A percentile compares a stretch with the other conserved stretches of the same genome.
Evolutionary conservation across 805 yeast genomes (phyloP).

Genomic region (Zygotorulaspora danielsina): DNA sequence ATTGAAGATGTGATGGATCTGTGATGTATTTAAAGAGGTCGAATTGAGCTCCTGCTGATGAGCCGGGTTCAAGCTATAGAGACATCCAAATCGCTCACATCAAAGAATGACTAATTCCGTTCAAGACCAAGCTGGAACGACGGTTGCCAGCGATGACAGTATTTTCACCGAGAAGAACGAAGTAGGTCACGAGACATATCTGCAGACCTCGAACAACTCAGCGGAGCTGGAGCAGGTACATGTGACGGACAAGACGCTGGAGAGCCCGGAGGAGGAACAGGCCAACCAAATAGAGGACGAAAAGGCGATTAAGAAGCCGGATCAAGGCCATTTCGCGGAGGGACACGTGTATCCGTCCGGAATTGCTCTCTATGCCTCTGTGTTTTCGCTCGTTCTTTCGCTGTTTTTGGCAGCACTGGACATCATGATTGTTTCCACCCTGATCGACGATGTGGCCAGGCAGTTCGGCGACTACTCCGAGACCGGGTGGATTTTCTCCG

Average conservation of each 20-base stretch:
- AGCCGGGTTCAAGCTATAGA: no score
- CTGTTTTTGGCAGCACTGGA: constrained; percentile 46
- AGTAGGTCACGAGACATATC: not conserved
- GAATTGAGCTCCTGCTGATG: no score
- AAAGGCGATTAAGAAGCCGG: no score
- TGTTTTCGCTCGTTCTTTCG: constrained; percentile 21
- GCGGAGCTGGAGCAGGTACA: constrained; percentile 1
- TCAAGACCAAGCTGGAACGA: not conserved
- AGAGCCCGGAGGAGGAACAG: no score
- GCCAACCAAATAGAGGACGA: no score
- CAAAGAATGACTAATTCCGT: no score
- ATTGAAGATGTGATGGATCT: no score
- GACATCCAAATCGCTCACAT: no score
- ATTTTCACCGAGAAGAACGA: not conserved
- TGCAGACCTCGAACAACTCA: not conserved
- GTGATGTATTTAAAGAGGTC: no score
- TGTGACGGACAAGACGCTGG: not conserved
- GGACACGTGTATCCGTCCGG: constrained; percentile 11
- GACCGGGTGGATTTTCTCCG: constrained; percentile 57
- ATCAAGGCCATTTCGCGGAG: no score
- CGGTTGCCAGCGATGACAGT: not conserved
- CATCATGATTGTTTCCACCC: constrained; percentile 54
- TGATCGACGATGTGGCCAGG: constrained; percentile 46
- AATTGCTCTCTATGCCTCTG: constrained; percentile 12
- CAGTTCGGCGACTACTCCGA: constrained; percentile 48